phyloP scores from a whole-genome alignment of 192 early-diverging fungal species.

The Dispira parvispora region DNA sequence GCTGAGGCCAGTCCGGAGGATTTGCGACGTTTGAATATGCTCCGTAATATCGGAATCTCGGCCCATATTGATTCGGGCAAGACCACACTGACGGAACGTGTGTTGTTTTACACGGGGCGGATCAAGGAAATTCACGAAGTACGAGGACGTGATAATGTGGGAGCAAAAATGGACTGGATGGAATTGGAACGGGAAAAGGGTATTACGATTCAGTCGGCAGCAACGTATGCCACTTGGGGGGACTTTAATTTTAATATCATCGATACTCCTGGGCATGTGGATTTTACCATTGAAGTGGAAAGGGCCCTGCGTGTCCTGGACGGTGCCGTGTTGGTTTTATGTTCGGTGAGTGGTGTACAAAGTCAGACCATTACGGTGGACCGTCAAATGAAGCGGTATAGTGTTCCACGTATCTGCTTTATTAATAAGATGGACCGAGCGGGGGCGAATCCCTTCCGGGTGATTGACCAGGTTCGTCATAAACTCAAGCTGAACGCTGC shows the following conservation, averaged over 20 bases:
- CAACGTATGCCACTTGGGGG: slow-evolving; percentile 68
- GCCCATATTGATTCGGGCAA: slow-evolving; percentile 83
- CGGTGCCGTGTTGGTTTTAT: slow-evolving; percentile 71
- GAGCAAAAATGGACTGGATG: slow-evolving; percentile 99
- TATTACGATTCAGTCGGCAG: slow-evolving; percentile 79
- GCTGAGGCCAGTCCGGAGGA: slow-evolving; percentile 12
- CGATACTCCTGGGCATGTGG: slow-evolving; percentile 80
- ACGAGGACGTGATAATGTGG: slow-evolving; percentile 73
- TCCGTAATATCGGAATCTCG: slow-evolving; percentile 79
- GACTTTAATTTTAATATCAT: slow-evolving; percentile 72
- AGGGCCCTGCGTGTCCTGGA: slow-evolving; percentile 73
- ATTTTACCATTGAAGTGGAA: slow-evolving; percentile 82
- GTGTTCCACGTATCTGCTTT: slow-evolving; percentile 70
- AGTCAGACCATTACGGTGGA: slow-evolving; percentile 80
- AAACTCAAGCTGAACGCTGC: slow-evolving; percentile 67
- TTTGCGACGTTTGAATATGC: slow-evolving; percentile 32
- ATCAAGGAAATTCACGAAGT: slow-evolving; percentile 85
- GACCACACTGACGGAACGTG: slow-evolving; percentile 71
- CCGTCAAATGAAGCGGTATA: slow-evolving; percentile 80
- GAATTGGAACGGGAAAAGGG: slow-evolving; percentile 91
- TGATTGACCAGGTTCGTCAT: slow-evolving; percentile 61
- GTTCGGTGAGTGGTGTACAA: slow-evolving; percentile 73
- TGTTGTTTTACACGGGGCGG: slow-evolving; percentile 68
- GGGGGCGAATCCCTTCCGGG: slow-evolving; percentile 64
- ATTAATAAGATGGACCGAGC: slow-evolving; percentile 87